phyloP scores from a whole-genome alignment of 1,284 basidiomycete genomes.

The Neonothopanus nambi region DNA sequence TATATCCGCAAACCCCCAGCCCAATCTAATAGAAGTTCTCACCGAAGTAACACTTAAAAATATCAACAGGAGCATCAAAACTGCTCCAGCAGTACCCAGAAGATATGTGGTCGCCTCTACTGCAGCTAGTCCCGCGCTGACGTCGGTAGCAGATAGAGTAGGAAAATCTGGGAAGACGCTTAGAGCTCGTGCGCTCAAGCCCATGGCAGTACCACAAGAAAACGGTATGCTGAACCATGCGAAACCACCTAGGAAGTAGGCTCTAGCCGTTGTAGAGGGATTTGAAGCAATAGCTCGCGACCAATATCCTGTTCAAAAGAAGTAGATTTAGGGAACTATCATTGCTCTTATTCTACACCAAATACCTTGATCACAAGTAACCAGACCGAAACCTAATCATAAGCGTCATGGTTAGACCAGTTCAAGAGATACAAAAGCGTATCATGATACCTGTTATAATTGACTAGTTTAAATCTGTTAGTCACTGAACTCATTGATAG shows the following conservation, averaged over 20 bases:
- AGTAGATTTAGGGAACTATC: slow-evolving; percentile 30
- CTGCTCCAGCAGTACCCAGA: slow-evolving; percentile 26
- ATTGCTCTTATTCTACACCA: slow-evolving; percentile 27
- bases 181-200: slow-evolving; percentile 22
- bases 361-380: slow-evolving; percentile 23
- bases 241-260: slow-evolving; percentile 29
- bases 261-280: slow-evolving; percentile 27
- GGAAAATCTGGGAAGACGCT: slow-evolving; percentile 18
- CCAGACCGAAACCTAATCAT: slow-evolving; percentile 18
- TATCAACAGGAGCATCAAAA: slow-evolving; percentile 26
- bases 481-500: no score
- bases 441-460: neutral
- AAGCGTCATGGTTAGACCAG: slow-evolving; percentile 2
- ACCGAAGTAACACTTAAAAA: slow-evolving; percentile 36
- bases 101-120: slow-evolving; percentile 22
- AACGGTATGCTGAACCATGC: slow-evolving; percentile 30
- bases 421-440: slow-evolving; percentile 28
- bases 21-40: neutral
- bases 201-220: slow-evolving; percentile 23
- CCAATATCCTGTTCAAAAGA: slow-evolving; percentile 23
- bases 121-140: slow-evolving; percentile 30
- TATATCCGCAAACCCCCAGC: no score
- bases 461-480: neutral
- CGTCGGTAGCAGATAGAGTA: slow-evolving; percentile 17
- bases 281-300: slow-evolving; percentile 30